Base-by-base conservation (phyloP, 148 eudicot species). In the Polygonum aviculare region DNA sequence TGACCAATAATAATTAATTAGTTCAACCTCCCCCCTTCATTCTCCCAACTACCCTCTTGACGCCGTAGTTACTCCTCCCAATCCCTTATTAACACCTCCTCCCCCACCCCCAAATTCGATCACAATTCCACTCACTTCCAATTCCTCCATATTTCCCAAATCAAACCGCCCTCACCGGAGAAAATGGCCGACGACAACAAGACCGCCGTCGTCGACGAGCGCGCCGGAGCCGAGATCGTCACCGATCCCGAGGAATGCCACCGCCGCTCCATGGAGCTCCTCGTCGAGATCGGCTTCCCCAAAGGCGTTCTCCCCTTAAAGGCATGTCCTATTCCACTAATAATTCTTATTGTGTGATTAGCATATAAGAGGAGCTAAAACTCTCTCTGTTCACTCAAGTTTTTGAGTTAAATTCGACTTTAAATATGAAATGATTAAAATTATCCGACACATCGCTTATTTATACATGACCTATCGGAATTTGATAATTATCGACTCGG, bases 241-340 rank as follows among this genome's bases (percentile, higher is more conserved):
- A 74, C 83, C 19, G 98, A 93, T 8, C 77, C 87, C 2, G 98
- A 91, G 39, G 91, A 83, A 26, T 94, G 97, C 86, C 77, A 79
- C 5, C 82, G 77, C 12, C 84, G 84, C 16, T 91, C 97, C 18
- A 8, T 86, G 5, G 89, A 84, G 62, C 85, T 91, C 19, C 86
- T 94, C 0, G 69, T 76, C 7, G 97, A 90, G 73, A 80, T 94
- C 21, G 97, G 95, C 8, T 91, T 94, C 71, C 98, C 98, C 0
- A 84, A 74, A 50, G 98, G 98, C 0, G 90, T 92, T 1, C 83
- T 91, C 52, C 97, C 98, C 2, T 79, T 94, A 8, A 84, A 90
- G 75, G 75, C 45, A 71, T 26, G 31, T 26, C 31, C 31, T 63
- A 63, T 6, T 0, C 4, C 2, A 63, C 12, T 21, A 26, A 33